Base-by-base conservation (phyloP, 2,329 filamentous ascomycete species). In the Scopulariopsis brevicaulis region DNA sequence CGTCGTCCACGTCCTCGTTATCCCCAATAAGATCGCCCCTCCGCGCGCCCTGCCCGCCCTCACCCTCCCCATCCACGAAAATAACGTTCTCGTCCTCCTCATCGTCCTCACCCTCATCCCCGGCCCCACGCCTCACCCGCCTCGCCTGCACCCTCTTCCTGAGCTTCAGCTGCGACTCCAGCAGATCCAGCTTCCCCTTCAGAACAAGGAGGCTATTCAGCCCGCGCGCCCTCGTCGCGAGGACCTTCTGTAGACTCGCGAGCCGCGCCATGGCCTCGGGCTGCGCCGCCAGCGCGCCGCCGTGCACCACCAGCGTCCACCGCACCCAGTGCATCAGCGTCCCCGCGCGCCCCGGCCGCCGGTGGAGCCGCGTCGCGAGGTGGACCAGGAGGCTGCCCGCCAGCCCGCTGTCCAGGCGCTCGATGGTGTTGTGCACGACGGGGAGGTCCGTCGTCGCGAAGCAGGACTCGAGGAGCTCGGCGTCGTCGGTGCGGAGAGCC, bases 321-420 rank as follows among this genome's bases (percentile, higher is more conserved):
- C 96, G 92, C 51, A 97, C 88, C 92, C 94, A 99, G 18, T 88
- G 83, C 81, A 96, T 92, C 35, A 99, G 82, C 67, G 86, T 89
- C 56, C 92, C 91, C 15, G 94, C 93, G 58, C 94, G 84, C 3
- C 93, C 94, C 1, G 94, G 94, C 52, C 90, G 84, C 63, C 87
- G 83, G 72, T 96, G 87, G 69, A 99, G 82, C 60, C 92, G 83
- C 64, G 95, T 88, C 10, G 94, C 90, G 56, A 99, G 81, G 70
- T 90, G 91, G 66, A 85, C 84, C 59, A 99, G 82, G 11, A 99
- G 80, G 8, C 76, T 80, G 40, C 85, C 86, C 7, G 94, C 92
- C 25, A 96, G 83, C 3, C 85, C 81, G 32, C 91, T 96, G 65
- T 96, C 90, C 60, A 97, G 82, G 58, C 91, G 84, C 71, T 96